A percentile compares a stretch with the other conserved stretches of the same genome.
phyloP scores from a whole-genome alignment of 2,329 filamentous ascomycete species.

The Dryadomyces quercivorus region DNA sequence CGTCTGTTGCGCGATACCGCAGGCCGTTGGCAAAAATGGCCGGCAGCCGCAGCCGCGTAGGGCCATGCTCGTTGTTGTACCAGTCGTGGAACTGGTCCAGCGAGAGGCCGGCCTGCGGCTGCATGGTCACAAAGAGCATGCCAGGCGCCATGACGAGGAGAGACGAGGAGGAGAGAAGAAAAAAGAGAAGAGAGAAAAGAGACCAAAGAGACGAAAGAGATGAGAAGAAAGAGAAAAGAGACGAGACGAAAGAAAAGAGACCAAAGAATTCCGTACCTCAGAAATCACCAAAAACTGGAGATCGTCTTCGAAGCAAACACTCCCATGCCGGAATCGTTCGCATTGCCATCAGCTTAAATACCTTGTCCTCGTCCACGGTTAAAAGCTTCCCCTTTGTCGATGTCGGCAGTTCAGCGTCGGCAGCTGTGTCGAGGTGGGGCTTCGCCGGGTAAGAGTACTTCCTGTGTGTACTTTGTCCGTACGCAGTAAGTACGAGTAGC shows the following conservation, averaged over 20 bases:
- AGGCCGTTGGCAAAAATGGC: slow-evolving; percentile 66
- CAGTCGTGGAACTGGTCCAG: slow-evolving; percentile 71
- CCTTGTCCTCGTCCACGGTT: neutral
- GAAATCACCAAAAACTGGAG: no score
- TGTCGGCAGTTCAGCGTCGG: neutral
- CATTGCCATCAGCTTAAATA: neutral
- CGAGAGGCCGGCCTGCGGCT: slow-evolving; percentile 55
- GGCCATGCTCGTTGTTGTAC: slow-evolving; percentile 92
- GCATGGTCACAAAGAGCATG: slow-evolving; percentile 78
- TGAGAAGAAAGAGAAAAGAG: neutral
- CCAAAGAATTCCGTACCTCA: no score
- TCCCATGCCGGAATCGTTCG: no score
- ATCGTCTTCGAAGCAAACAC: no score
- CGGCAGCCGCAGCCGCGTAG: slow-evolving; percentile 62
- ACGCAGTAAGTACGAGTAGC: neutral
- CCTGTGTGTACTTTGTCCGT: slow-evolving; percentile 2
- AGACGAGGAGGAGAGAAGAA: neutral
- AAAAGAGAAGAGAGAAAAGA: neutral
- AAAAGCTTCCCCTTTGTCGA: neutral
- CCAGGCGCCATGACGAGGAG: slow-evolving; percentile 29
- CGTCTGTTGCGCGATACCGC: slow-evolving; percentile 60
- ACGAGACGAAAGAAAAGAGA: neutral
- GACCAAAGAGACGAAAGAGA: neutral
- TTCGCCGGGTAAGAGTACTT: slow-evolving; percentile 8
- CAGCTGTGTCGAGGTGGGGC: slow-evolving; percentile 1